Conservation (phyloP, 495 filamentous ascomycete species). For the Alectoria sarmentosa region DNA sequence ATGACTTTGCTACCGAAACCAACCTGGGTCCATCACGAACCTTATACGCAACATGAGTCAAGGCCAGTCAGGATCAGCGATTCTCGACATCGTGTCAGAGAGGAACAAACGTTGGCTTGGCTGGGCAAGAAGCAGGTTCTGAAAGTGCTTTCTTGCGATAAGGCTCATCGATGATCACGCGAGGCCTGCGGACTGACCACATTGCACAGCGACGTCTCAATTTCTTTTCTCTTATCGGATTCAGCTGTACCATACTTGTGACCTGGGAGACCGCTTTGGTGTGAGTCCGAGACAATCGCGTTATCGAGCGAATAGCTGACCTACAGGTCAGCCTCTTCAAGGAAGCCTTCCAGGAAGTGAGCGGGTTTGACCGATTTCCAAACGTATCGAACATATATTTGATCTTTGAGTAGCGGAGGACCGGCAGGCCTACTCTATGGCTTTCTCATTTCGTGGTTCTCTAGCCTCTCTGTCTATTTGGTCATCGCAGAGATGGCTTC, state of each 20-base stretch:
- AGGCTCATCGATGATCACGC: constrained; percentile 1
- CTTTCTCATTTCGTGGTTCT: constrained; percentile 43
- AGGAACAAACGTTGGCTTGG: constrained; percentile 35
- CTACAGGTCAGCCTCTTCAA: constrained; percentile 28
- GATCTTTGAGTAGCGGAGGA: constrained; percentile 35
- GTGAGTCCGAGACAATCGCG: constrained; percentile 17
- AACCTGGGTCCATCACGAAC: neutral
- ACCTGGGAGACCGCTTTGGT: constrained; percentile 37
- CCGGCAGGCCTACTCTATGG: constrained; percentile 43
- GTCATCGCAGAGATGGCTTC: constrained; percentile 44
- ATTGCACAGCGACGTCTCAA: constrained; percentile 31
- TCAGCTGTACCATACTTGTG: constrained; percentile 34
- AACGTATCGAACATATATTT: neutral
- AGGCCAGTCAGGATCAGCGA: constrained; percentile 12
- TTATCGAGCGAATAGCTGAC: constrained; percentile 1
- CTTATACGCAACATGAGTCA: constrained; percentile 4
- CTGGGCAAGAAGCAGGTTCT: constrained; percentile 37
- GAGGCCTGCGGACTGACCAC: neutral
- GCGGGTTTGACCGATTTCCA: neutral
- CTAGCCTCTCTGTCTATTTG: constrained; percentile 39
- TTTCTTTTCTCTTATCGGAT: constrained; percentile 36
- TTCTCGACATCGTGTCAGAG: constrained; percentile 25
- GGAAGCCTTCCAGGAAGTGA: constrained; percentile 35
- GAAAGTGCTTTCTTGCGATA: constrained; percentile 26
- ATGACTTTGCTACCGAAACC: neutral